A percentile compares a stretch with the other conserved stretches of the same genome.
Conservation (phyloP, 208 protist species). For the Herpetomonas tarakana region DNA sequence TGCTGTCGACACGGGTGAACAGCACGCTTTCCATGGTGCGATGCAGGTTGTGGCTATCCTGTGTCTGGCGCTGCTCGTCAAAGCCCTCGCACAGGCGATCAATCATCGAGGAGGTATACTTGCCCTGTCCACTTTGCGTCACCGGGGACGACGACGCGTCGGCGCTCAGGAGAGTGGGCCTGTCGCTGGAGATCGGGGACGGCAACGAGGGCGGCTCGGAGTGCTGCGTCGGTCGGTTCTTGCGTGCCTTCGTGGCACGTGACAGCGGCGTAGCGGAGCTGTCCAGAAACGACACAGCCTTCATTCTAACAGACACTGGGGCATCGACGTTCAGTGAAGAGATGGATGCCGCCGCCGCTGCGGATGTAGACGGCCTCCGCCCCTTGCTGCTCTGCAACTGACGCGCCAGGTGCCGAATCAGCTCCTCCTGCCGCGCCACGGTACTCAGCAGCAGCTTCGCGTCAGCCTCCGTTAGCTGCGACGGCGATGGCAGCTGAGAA, state of each 20-base stretch:
- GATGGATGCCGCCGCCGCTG: no score
- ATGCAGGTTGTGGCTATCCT: neutral
- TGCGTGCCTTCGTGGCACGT: no score
- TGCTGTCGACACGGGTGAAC: neutral
- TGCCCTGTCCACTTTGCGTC: neutral
- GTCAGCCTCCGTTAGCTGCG: slow-evolving; percentile 1
- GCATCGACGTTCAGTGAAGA: no score
- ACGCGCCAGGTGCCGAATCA: slow-evolving; percentile 31
- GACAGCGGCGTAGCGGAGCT: neutral
- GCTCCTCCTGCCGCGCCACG: slow-evolving; percentile 34
- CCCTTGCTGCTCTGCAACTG: no score
- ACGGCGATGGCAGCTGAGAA: neutral
- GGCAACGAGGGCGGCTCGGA: no score
- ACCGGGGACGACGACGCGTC: no score
- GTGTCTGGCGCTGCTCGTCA: neutral
- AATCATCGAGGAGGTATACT: slow-evolving; percentile 1
- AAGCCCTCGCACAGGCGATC: neutral
- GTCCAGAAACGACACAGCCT: neutral
- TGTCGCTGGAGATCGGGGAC: neutral
- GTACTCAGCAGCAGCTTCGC: slow-evolving; percentile 22
- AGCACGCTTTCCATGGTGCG: neutral
- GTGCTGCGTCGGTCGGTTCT: no score
- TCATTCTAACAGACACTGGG: neutral
- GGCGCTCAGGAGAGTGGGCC: neutral
- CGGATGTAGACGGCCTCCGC: no score